Evolutionary conservation across 2,329 filamentous ascomycete species (phyloP).

Genomic region (Penicillium sp.): DNA sequence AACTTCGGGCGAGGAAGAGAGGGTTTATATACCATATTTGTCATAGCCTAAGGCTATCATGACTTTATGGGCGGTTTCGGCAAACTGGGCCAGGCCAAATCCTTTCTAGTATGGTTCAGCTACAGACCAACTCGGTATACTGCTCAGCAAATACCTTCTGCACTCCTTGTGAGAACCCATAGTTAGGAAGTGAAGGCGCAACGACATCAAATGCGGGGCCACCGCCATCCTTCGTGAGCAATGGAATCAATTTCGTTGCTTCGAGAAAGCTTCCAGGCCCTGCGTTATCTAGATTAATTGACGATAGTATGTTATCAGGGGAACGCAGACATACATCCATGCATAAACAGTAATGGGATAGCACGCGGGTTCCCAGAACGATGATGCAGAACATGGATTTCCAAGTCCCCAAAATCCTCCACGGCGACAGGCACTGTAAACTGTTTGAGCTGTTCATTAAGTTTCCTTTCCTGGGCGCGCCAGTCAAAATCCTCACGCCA

Average conservation of each 20-base stretch:
- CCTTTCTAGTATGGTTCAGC: slow-evolving; percentile 45
- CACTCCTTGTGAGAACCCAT: slow-evolving; percentile 53
- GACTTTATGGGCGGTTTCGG: slow-evolving; percentile 64
- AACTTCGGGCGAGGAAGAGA: background rate
- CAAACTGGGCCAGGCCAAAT: slow-evolving; percentile 61
- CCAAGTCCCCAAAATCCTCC: slow-evolving; percentile 58
- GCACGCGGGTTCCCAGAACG: slow-evolving; percentile 51
- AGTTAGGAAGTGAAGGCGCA: slow-evolving; percentile 57
- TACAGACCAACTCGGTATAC: background rate
- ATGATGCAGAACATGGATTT: slow-evolving; percentile 66
- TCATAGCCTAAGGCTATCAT: slow-evolving; percentile 68
- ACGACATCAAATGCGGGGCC: slow-evolving; percentile 54
- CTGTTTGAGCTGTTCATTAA: slow-evolving; percentile 61
- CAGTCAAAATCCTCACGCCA: slow-evolving; percentile 63
- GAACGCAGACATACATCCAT: slow-evolving; percentile 53
- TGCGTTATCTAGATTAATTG: slow-evolving; percentile 30
- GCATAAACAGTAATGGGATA: slow-evolving; percentile 66
- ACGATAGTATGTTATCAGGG: background rate
- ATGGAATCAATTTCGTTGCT: slow-evolving; percentile 42
- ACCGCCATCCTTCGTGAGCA: slow-evolving; percentile 39
- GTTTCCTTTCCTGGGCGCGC: slow-evolving; percentile 56
- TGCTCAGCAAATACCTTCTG: slow-evolving; percentile 21
- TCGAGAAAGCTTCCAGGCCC: slow-evolving; percentile 68
- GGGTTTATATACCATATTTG: slow-evolving; percentile 49
- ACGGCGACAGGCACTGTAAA: slow-evolving; percentile 56